A percentile compares a stretch with the other conserved stretches of the same genome.
These are phyloP conservation scores for Pseudogymnoascus sp. DNA, from an alignment of 2,329 filamentous ascomycete species.

Conservation along the genomic window DNA sequence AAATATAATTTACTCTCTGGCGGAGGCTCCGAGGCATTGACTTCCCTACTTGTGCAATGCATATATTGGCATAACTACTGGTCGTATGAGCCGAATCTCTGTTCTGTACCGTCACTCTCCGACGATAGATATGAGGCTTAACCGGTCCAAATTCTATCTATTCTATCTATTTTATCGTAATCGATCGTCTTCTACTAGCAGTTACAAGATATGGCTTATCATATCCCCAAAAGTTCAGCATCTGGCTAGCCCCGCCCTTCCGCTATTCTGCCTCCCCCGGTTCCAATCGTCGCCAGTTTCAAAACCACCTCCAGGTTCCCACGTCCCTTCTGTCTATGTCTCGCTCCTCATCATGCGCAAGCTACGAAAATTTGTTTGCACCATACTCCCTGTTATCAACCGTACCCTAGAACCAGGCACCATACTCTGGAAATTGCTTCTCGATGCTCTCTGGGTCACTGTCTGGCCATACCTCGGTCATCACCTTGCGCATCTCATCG, in stretches of 20 bases:
- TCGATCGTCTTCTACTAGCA: not conserved
- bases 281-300: not conserved
- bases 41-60: not conserved
- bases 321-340: not conserved
- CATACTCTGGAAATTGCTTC: not conserved
- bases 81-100: not conserved
- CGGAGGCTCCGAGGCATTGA: not conserved
- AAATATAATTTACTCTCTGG: not conserved
- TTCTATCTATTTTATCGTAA: not conserved
- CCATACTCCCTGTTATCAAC: not conserved
- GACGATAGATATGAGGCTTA: not conserved
- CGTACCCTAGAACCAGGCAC: not conserved
- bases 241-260: not conserved
- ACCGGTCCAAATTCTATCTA: not conserved
- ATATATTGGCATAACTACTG: not conserved
- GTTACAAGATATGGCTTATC: not conserved
- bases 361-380: not conserved
- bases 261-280: not conserved
- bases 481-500: constrained; percentile 38
- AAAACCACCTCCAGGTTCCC: not conserved
- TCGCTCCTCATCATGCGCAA: not conserved
- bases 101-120: not conserved
- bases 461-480: constrained; percentile 37
- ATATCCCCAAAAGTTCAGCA: not conserved
- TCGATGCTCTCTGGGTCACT: constrained; percentile 3